Evolutionary conservation across 495 filamentous ascomycete species (phyloP), one percentile per base, ranked within the genome.

Genomic region (Aspergillus taichungensis): DNA sequence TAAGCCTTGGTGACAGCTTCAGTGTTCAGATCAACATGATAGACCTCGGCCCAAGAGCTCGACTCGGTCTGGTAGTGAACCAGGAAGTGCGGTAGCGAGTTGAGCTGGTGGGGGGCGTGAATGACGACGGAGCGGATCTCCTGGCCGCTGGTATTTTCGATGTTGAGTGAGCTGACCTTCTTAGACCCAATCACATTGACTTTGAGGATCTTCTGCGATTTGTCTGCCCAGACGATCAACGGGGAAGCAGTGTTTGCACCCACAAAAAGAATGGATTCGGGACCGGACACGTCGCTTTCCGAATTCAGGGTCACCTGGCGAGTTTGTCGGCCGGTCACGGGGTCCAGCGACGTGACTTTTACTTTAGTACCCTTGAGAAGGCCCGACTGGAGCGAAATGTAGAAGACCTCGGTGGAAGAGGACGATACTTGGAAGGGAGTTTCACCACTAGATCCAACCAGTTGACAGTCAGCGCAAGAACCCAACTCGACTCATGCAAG

Each of bases 221-320:
- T 80, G 54, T 94, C 87, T 3, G 85, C 76, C 88, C 88, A 95
- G 10, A 81, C 79, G 40, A 95, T 78, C 40, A 95, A 72, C 2
- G 89, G 87, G 6, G 83, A 78, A 3, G 82, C 87, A n/a, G 82
- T 83, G 58, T 90, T 92, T 5, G 83, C 79, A 44, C 88, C 89
- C 7, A 90, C 85, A 56, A 85, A 83, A 39, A 91, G 70, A 36
- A 95, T 79, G 38, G 80, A 80, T 24, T 85, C 77, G 3, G 74
- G 68, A 6, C 67, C 66, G 29, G 78, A 65, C 3, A 94, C 73
- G 48, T 94, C 88, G 34, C 63, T 74, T 49, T 94, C 90, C 5
- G 85, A 77, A 42, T 74, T 82, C 42, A 95, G 62, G 4, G 71
- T 69, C 40, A 82, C 67, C 49, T 88, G 80, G 35, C 83, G 74